Evolutionary conservation across 768 basidiomycete species (phyloP).

Genomic region (Leccinum barrowsii): DNA sequence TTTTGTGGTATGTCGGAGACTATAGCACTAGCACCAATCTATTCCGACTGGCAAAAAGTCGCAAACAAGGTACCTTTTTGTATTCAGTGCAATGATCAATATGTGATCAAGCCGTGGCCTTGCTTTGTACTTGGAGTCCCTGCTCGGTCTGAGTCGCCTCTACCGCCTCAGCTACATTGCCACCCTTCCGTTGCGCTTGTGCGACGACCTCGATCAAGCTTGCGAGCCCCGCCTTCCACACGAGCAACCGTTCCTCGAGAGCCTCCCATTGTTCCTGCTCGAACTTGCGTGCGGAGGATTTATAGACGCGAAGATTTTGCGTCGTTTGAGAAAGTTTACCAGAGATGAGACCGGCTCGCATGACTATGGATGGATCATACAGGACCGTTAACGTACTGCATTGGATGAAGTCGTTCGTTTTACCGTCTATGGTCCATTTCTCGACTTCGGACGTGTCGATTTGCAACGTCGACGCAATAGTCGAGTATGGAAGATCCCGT

Average conservation of each 20-base stretch:
- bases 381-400: not conserved
- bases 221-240: constrained; percentile 73
- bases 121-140: constrained; percentile 19
- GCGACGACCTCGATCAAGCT: constrained; percentile 70
- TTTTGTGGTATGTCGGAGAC: too few relatives aligned
- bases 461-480: constrained; percentile 64
- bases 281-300: constrained; percentile 72
- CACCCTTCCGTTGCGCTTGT: constrained; percentile 44
- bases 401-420: constrained; percentile 7
- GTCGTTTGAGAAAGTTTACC: constrained; percentile 83
- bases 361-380: constrained; percentile 44
- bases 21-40: too few relatives aligned
- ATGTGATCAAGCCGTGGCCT: constrained; percentile 15
- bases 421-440: constrained; percentile 86
- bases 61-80: not conserved
- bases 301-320: constrained; percentile 67
- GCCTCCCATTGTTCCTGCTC: constrained; percentile 77
- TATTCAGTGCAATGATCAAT: not conserved
- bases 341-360: constrained; percentile 72
- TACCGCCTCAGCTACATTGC: constrained; percentile 16
- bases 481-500: constrained; percentile 65
- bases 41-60: too few relatives aligned
- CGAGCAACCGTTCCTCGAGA: constrained; percentile 67
- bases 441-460: constrained; percentile 68
- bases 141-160: constrained; percentile 25